Evolutionary conservation across 2,329 filamentous ascomycete species (phyloP), one percentile per base, ranked within the genome.

Genomic region (Fusarium nematophilum): DNA sequence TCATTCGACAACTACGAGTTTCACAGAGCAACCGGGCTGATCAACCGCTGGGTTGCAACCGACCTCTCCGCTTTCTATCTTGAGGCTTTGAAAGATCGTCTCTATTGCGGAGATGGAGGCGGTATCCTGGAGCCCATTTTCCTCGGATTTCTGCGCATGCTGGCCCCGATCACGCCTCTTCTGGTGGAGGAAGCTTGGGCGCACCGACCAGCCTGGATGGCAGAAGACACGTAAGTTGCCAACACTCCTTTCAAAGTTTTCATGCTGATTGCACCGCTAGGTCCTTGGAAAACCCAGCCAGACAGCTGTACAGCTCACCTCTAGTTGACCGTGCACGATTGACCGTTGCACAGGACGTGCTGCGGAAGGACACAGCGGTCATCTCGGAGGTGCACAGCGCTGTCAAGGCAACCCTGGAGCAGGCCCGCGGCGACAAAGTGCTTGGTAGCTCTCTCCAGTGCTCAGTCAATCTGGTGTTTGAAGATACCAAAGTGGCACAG

Each of bases 41-140:
- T 98, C 62, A 96, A 93, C 74, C 85, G 86, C 60, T 97, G 93
- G 88, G 83, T 96, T 55, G 87, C 88, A 50, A 87, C 83, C 18
- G 91, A 97, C 65, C 83, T 99, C 18, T 97, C 93, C 1, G 90
- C 94, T 0, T 96, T 97, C 74, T 99, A 98, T 74, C 86, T 99
- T 53, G 95, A 99, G 75, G 88, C 91, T 1, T 82, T 93, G 67
- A 99, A 99, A 75, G 95, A 99, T 70, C 84, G 92, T 3, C 81
- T 98, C 1, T 99, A 99, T 78, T 95, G 93, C 38, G 91, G 90
- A 25, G 85, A 88, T 57, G 85, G 85, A 11, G 82, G 84, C 11
- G 89, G 90, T 39, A 80, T 84, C 5, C 76, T 91, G 40, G 83
- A 86, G 63, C 81, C 84, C 23, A 85, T 97, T 49, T 87, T 94